A percentile compares a stretch with the other conserved stretches of the same genome.
Evolutionary conservation across 495 filamentous ascomycete genomes (phyloP).

Genomic region (Penicillium silybi): DNA sequence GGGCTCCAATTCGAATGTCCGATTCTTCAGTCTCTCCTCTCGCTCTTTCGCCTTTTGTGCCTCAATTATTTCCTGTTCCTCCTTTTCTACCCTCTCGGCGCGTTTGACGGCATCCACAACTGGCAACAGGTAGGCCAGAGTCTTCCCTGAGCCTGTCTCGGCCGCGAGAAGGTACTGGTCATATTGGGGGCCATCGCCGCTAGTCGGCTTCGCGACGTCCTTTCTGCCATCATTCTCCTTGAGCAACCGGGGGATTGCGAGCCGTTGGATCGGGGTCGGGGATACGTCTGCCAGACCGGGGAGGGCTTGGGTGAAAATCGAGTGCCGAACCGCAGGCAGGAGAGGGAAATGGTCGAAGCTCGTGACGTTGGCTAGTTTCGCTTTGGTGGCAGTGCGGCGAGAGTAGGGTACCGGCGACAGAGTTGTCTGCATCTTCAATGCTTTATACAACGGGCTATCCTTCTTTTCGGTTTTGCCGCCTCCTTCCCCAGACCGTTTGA

Average conservation of each 20-base stretch:
- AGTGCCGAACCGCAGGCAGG: constrained; percentile 66
- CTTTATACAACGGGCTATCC: constrained; percentile 62
- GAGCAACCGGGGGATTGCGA: constrained; percentile 79
- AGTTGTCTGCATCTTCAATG: constrained; percentile 89
- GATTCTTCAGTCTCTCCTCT: constrained; percentile 47
- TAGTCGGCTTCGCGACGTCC: constrained; percentile 17
- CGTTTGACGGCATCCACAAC: constrained; percentile 77
- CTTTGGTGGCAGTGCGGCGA: constrained; percentile 64
- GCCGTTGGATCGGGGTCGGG: constrained; percentile 82
- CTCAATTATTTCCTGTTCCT: constrained; percentile 49
- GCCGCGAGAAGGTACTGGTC: constrained; percentile 85
- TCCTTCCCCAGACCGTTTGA: constrained; percentile 35
- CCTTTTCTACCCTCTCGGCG: constrained; percentile 61
- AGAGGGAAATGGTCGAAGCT: constrained; percentile 78
- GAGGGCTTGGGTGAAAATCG: constrained; percentile 66
- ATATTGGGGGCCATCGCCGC: constrained; percentile 39
- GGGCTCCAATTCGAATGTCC: constrained; percentile 51
- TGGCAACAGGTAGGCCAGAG: constrained; percentile 84
- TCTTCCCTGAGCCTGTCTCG: constrained; percentile 97
- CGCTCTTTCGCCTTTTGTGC: constrained; percentile 44
- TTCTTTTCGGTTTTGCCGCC: constrained; percentile 31
- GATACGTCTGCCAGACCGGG: constrained; percentile 63
- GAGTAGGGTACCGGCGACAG: constrained; percentile 71
- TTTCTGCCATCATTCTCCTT: constrained; percentile 36
- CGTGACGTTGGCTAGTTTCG: constrained; percentile 60